phyloP scores from a whole-genome alignment of 495 filamentous ascomycete genomes.

The Daldinia loculata region DNA sequence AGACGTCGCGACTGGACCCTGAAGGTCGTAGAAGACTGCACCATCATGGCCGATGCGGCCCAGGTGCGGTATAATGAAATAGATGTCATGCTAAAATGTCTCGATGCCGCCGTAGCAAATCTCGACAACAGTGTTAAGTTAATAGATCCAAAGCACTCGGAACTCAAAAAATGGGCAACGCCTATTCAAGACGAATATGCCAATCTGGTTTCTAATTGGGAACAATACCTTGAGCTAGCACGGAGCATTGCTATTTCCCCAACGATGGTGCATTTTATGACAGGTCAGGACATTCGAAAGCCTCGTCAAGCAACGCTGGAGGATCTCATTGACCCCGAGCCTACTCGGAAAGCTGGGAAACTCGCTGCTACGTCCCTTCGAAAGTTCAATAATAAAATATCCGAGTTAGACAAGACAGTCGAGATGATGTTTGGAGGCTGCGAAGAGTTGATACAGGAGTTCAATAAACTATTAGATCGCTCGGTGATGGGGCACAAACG shows the following conservation, averaged over 20 bases:
- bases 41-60: conserved; percentile 61
- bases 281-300: conserved; percentile 53
- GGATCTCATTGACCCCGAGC: conserved; percentile 74
- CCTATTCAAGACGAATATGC: conserved; percentile 76
- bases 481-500: conserved; percentile 51
- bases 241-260: conserved; percentile 65
- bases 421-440: conserved; percentile 54
- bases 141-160: conserved; percentile 75
- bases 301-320: conserved; percentile 65
- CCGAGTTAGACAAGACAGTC: conserved; percentile 58
- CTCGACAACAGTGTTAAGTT: conserved; percentile 78
- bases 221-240: conserved; percentile 69
- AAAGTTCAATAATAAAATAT: conserved; percentile 55
- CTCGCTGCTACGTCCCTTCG: conserved; percentile 55
- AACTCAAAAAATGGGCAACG: conserved; percentile 76
- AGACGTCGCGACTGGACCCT: conserved; percentile 78
- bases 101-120: conserved; percentile 81
- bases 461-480: conserved; percentile 59
- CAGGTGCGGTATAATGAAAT: conserved; percentile 67
- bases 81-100: conserved; percentile 73
- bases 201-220: conserved; percentile 70
- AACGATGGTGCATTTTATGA: conserved; percentile 63
- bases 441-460: conserved; percentile 57
- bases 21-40: conserved; percentile 69
- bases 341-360: conserved; percentile 70